Percentiles rank a stretch among this genome's conserved stretches.
phyloP scores from a whole-genome alignment of 805 yeast species.

The Metschnikowia chrysomelidarum region DNA sequence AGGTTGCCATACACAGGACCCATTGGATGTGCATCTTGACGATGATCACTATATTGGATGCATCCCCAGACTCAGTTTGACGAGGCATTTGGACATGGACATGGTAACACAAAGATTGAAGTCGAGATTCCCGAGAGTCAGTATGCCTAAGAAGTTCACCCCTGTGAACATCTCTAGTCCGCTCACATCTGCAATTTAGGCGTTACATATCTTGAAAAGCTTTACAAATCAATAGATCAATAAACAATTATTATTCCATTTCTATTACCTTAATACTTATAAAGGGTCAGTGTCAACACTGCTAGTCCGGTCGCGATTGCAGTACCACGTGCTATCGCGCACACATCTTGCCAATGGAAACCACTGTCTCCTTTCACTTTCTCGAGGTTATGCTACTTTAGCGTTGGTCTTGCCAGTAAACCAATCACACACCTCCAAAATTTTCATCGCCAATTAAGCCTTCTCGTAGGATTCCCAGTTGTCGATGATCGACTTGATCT shows the following conservation, averaged over 20 bases:
- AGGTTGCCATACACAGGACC: conserved; percentile 98
- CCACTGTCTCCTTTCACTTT: too few species aligned
- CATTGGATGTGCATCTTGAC: conserved; percentile 93
- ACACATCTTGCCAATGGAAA: conserved; percentile 1
- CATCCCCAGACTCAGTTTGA: conserved; percentile 84
- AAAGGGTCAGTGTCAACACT: conserved; percentile 3
- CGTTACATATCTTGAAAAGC: not conserved
- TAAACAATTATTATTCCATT: conserved; percentile 6
- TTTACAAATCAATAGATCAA: not conserved
- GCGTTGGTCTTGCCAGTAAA: conserved; percentile 5
- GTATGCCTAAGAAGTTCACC: conserved; percentile 85
- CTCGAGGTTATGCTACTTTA: too few species aligned
- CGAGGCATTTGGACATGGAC: conserved; percentile 91
- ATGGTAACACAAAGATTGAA: conserved; percentile 78
- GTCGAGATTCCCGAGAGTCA: conserved; percentile 80
- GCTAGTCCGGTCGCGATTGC: conserved; percentile 6
- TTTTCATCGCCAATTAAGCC: conserved; percentile 38
- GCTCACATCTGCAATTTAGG: conserved; percentile 21
- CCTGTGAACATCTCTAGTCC: conserved; percentile 87
- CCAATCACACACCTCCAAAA: too few species aligned
- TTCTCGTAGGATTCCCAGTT: conserved; percentile 88
- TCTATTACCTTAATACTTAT: conserved; percentile 12
- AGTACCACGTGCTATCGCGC: conserved; percentile 21
- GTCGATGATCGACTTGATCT: conserved; percentile 84
- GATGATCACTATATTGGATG: conserved; percentile 96